Conservation (phyloP, 257 asterid genomes). For the Primulina tabacum region DNA sequence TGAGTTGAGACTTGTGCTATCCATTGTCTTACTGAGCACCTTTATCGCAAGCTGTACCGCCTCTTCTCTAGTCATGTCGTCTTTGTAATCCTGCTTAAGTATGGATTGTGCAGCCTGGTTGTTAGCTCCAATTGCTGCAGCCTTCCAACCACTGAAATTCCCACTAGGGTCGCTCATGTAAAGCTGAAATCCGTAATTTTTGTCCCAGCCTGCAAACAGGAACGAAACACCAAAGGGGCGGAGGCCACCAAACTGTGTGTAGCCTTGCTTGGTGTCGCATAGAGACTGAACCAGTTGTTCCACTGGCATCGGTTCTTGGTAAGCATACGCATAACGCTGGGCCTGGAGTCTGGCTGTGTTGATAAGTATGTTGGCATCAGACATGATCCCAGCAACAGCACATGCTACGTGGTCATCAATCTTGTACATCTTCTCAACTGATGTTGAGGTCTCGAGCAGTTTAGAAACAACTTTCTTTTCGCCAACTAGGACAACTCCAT, state of each 20-base stretch:
- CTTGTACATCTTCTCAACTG: constrained; percentile 92
- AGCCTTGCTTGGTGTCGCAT: constrained; percentile 93
- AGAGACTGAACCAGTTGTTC: constrained; percentile 89
- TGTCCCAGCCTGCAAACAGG: constrained; percentile 95
- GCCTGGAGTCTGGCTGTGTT: constrained; percentile 96
- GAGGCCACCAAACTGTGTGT: constrained; percentile 92
- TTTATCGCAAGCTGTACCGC: constrained; percentile 74
- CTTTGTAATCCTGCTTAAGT: constrained; percentile 93
- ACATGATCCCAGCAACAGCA: constrained; percentile 96
- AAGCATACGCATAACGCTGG: constrained; percentile 72
- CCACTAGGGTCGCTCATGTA: constrained; percentile 98
- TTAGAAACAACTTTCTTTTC: constrained; percentile 91
- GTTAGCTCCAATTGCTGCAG: constrained; percentile 91
- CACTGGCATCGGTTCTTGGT: constrained; percentile 95
- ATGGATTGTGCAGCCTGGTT: constrained; percentile 92
- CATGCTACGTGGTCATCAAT: constrained; percentile 94
- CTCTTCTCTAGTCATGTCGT: constrained; percentile 76
- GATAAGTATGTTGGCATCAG: constrained; percentile 90
- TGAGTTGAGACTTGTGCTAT: constrained; percentile 84
- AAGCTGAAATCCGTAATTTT: constrained; percentile 87
- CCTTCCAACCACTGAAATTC: constrained; percentile 90
- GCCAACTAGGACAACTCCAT: constrained; percentile 85
- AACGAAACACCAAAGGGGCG: constrained; percentile 95
- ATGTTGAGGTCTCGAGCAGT: constrained; percentile 80
- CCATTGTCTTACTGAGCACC: constrained; percentile 95